phyloP scores from a whole-genome alignment of 768 basidiomycete genomes.

The Rickenella mellea region DNA sequence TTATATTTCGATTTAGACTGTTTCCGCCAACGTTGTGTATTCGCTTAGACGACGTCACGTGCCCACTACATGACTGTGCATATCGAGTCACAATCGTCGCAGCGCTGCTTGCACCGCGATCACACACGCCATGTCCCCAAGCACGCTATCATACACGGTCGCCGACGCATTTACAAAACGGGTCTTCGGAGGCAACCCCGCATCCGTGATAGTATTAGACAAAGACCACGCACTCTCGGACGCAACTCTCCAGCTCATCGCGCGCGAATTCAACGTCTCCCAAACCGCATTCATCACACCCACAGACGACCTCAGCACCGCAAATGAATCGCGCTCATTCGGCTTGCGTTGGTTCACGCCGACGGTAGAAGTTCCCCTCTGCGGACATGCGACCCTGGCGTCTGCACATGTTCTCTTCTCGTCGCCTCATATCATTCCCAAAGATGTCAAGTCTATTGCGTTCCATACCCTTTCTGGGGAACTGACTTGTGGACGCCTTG shows the following conservation, averaged over 20 bases:
- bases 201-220: constrained; percentile 26
- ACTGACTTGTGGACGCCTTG: constrained; percentile 7
- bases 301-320: constrained; percentile 8
- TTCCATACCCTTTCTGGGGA: constrained; percentile 14
- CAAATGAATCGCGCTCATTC: constrained; percentile 21
- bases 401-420: constrained; percentile 28
- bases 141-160: constrained; percentile 15
- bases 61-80: too few species aligned
- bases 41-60: too few species aligned
- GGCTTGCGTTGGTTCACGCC: constrained; percentile 30
- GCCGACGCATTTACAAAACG: constrained; percentile 34
- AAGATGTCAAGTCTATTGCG: constrained; percentile 2
- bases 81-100: too few species aligned
- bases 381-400: constrained; percentile 37
- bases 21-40: too few species aligned
- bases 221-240: constrained; percentile 9
- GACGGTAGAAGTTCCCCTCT: constrained; percentile 23
- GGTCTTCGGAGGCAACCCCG: constrained; percentile 36
- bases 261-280: constrained; percentile 38
- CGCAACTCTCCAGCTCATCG: constrained; percentile 21
- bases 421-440: not conserved
- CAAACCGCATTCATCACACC: constrained; percentile 27
- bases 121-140: too few species aligned
- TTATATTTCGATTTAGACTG: too few species aligned
- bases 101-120: too few species aligned